phyloP scores from a whole-genome alignment of 768 basidiomycete species.

The Auricularia heimuer region DNA sequence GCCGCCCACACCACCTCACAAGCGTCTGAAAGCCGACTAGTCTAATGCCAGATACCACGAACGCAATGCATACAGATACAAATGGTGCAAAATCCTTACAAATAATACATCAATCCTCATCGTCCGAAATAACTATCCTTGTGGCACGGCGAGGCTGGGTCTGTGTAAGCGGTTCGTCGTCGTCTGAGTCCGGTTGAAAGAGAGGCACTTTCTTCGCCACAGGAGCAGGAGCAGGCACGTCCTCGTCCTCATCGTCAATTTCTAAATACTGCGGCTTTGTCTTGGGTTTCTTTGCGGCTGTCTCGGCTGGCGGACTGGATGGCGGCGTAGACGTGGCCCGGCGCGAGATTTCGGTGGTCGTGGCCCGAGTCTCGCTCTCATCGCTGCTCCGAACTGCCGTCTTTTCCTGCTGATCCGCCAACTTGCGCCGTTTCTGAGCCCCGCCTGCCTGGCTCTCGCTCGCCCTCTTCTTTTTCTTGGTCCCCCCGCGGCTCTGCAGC shows the following conservation, averaged over 20 bases:
- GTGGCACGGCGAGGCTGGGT: not conserved
- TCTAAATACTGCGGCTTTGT: conserved; percentile 5
- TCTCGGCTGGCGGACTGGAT: not conserved
- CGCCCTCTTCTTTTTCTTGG: conserved; percentile 25
- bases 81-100: not conserved
- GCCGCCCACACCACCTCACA: conserved; percentile 17
- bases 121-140: conserved; percentile 23
- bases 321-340: not conserved
- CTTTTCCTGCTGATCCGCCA: not conserved
- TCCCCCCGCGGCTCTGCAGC: conserved; percentile 39
- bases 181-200: not conserved
- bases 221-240: not conserved
- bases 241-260: not conserved
- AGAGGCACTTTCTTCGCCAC: not conserved
- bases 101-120: conserved; percentile 7
- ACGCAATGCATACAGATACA: conserved; percentile 15
- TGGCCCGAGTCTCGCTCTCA: not conserved
- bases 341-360: not conserved
- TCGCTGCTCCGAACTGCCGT: not conserved
- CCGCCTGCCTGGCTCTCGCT: not conserved
- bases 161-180: not conserved
- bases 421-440: not conserved
- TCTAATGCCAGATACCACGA: too few relatives aligned
- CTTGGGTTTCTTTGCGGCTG: conserved; percentile 7
- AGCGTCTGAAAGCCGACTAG: conserved; percentile 21